Base-by-base conservation (phyloP, 2,329 filamentous ascomycete species). In the Tolypocladium pustulatum region DNA sequence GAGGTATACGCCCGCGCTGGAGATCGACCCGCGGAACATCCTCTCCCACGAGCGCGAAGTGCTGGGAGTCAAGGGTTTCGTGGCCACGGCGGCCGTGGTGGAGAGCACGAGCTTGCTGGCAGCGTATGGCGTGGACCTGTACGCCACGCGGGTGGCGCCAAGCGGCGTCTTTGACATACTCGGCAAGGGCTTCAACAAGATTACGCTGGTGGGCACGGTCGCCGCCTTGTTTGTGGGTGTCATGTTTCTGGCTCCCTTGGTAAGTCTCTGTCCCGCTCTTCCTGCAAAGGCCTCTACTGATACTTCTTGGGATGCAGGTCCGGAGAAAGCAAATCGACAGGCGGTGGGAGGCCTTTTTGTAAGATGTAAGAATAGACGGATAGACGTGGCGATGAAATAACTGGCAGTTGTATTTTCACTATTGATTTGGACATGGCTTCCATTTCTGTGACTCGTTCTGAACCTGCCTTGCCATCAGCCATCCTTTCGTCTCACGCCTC, bases 31-130 rank as follows among this genome's bases (percentile, higher is more conserved):
- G 0, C 88, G 89, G 64, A 86, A 86, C 75, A 81, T 89, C 58
- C 74, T 97, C 54, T 90, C 89, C 36, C 94, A 99, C 72, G 81
- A 87, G 64, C 85, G 91, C 25, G 90, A 96, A 62, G 82, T 97
- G 1, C 61, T 92, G 2, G 91, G 91, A 7, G 81, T 96, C 49
- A 78, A 82, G 60, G 77, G 83, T 53, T 84, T 97, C 25, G 81
- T 93, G 36, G 85, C 91, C 0, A 83, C 83, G 22, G 89, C 92
- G 0, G 89, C 91, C 1, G 72, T 91, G 5, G 81, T 99, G 36
- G 94, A 99, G 76, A 97, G 92, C 74, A 97, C 94, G 1, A 93
- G 89, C 66, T 72, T 97, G 58, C 82, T 99, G 15, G 88, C 97
- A 67, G 91, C 91, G 0, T 96, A 89, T 67, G 94, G 94, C 4